These are phyloP conservation scores for Marasmius sp. DNA, from an alignment of 1,284 basidiomycete genomes.

Conservation along the genomic window DNA sequence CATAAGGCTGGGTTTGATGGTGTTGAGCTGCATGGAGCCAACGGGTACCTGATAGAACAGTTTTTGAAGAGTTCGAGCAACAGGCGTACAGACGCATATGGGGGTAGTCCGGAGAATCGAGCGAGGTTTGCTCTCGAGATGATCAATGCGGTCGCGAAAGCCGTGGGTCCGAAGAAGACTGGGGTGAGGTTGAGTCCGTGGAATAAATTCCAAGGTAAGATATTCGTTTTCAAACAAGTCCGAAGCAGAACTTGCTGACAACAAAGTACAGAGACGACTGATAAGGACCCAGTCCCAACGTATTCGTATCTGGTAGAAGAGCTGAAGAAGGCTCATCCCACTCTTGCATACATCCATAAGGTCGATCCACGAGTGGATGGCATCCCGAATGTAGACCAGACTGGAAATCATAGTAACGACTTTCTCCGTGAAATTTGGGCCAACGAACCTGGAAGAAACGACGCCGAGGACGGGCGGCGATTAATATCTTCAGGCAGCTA, in stretches of 20 bases:
- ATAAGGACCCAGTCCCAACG: conserved; percentile 43
- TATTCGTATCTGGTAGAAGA: conserved; percentile 34
- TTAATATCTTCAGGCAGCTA: conserved; percentile 52
- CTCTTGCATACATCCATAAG: conserved; percentile 42
- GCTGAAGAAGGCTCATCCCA: conserved; percentile 34
- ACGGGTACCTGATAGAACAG: conserved; percentile 39
- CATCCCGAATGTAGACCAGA: conserved; percentile 1
- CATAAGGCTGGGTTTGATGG: conserved; percentile 26
- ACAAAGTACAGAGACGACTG: conserved; percentile 34
- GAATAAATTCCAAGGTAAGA: conserved; percentile 36
- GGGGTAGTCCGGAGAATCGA: conserved; percentile 46
- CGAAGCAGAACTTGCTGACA: too few species aligned
- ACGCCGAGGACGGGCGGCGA: conserved; percentile 23
- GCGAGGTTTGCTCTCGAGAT: conserved; percentile 38
- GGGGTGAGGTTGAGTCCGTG: conserved; percentile 57
- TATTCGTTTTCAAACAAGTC: not conserved
- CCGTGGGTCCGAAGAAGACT: conserved; percentile 33
- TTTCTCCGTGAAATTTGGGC: conserved; percentile 33
- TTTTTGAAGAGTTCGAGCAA: conserved; percentile 38
- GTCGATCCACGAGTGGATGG: conserved; percentile 41
- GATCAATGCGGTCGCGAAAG: conserved; percentile 31
- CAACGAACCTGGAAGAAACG: not conserved
- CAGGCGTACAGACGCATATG: conserved; percentile 49
- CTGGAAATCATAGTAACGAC: conserved; percentile 32
- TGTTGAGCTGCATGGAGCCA: conserved; percentile 29